A percentile compares a stretch with the other conserved stretches of the same genome.
Evolutionary conservation across 306 rosid genomes (phyloP).

Genomic region (Prunus dulcis): DNA sequence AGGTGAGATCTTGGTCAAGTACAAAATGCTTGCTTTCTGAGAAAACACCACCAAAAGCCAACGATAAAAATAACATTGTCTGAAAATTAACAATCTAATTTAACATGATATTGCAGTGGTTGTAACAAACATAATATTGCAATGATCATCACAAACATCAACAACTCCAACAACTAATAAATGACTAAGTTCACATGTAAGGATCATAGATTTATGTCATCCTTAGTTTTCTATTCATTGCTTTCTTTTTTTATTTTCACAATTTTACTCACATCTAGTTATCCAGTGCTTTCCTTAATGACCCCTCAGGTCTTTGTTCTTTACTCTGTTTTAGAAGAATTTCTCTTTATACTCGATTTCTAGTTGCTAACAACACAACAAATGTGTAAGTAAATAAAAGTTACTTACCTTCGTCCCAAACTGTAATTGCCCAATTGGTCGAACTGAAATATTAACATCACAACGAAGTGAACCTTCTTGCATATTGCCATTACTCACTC

Average conservation of each 20-base stretch:
- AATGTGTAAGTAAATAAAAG: neutral
- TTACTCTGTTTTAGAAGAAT: neutral
- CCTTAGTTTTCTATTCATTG: neutral
- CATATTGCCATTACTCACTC: conserved; percentile 96
- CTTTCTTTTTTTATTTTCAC: no score
- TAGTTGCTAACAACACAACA: conserved; percentile 3
- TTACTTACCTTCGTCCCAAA: conserved; percentile 78
- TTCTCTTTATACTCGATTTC: neutral
- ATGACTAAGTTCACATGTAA: neutral
- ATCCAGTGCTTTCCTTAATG: neutral
- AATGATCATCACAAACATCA: neutral
- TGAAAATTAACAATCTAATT: neutral
- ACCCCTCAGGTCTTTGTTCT: neutral
- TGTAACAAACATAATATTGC: neutral
- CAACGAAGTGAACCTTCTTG: conserved; percentile 98
- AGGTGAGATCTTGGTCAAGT: neutral
- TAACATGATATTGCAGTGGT: neutral
- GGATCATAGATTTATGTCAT: neutral
- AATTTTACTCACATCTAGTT: neutral
- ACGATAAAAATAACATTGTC: neutral
- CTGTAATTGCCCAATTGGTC: conserved; percentile 74
- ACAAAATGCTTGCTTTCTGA: neutral
- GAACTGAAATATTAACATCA: conserved; percentile 86
- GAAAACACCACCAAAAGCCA: neutral
- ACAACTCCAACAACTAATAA: neutral